Base-by-base conservation (phyloP, 2,329 filamentous ascomycete species). In the Fusarium torulosum region DNA sequence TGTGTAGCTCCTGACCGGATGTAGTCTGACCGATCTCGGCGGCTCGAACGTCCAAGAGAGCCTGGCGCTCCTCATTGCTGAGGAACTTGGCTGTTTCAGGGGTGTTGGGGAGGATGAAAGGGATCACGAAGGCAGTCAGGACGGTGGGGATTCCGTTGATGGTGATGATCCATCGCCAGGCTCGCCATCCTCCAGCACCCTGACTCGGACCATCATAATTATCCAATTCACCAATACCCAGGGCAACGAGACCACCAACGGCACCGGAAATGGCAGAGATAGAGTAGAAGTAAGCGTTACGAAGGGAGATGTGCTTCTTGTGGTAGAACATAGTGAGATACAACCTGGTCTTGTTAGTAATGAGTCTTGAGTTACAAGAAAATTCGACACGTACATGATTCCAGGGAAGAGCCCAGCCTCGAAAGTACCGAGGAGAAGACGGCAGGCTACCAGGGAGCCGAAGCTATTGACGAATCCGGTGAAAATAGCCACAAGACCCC, bases 91-190 rank as follows among this genome's bases (percentile, higher is more conserved):
- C 88, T 0, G 83, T 86, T 45, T 85, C 83, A 0, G 88, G 87
- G 11, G 81, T 81, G 72, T 91, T 85, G 4, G 88, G 85, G 0
- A 91, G 77, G 27, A 86, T 72, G 47, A 86, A 89, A 76, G 82
- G 87, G 4, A 83, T 83, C 0, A 79, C 74, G 3, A 88, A 72
- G 0, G 87, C 89, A 1, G 88, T 75, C 5, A 88, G 37, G 20
- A 90, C 79, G 4, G 70, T 72, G 4, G 70, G 70, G 3, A 67
- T 54, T 1, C 89, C 89, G 72, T 83, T 79, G 40, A 88, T 74
- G 53, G 87, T 85, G 75, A 91, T 81, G 61, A 90, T 88, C 89
- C 88, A 91, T 46, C 89, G 78, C 89, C 89, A 91, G 1, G 86
- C 89, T n/a, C 80, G 75, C 60, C 84, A 80, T 3, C 87, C 88